Percentiles rank a stretch among this genome's conserved stretches.
These are phyloP conservation scores for Phytophthora podocarpi DNA, from an alignment of 352 stramenopile species.

Conservation along the genomic window DNA sequence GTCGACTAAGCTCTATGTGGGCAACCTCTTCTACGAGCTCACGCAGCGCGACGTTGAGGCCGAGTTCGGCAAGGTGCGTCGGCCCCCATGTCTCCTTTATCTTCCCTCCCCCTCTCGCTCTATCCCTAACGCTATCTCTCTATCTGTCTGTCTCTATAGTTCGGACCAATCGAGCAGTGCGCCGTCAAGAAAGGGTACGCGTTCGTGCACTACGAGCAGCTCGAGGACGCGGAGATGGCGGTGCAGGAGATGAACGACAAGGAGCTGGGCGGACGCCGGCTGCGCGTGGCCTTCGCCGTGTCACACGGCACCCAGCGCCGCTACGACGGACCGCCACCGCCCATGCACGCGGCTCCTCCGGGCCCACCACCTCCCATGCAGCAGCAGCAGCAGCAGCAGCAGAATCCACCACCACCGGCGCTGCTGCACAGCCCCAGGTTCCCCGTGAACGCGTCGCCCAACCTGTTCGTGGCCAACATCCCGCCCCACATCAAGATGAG, in stretches of 20 bases:
- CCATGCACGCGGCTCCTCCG: neutral
- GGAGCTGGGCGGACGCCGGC: constrained; percentile 46
- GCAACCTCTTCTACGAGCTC: constrained; percentile 63
- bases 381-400: neutral
- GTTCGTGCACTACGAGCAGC: constrained; percentile 61
- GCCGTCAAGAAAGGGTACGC: constrained; percentile 65
- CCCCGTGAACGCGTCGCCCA: constrained; percentile 37
- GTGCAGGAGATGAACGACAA: constrained; percentile 58
- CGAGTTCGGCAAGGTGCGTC: constrained; percentile 52
- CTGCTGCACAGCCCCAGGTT: constrained; percentile 26
- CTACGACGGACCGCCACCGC: constrained; percentile 30
- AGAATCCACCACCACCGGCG: constrained; percentile 27
- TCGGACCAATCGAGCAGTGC: constrained; percentile 50
- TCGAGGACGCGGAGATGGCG: constrained; percentile 47
- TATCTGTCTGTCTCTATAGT: constrained; percentile 31
- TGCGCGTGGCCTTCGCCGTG: constrained; percentile 53
- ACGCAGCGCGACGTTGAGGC: constrained; percentile 50
- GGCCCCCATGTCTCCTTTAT: too few species aligned
- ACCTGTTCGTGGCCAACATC: constrained; percentile 73
- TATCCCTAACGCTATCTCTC: neutral
- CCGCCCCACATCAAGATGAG: constrained; percentile 66
- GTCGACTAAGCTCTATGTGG: constrained; percentile 73
- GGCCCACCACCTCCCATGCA: constrained; percentile 1
- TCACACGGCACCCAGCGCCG: constrained; percentile 34
- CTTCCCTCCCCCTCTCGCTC: neutral